These are phyloP conservation scores for Colletotrichum shisoi DNA, from an alignment of 2,329 filamentous ascomycete species.

Conservation along the genomic window DNA sequence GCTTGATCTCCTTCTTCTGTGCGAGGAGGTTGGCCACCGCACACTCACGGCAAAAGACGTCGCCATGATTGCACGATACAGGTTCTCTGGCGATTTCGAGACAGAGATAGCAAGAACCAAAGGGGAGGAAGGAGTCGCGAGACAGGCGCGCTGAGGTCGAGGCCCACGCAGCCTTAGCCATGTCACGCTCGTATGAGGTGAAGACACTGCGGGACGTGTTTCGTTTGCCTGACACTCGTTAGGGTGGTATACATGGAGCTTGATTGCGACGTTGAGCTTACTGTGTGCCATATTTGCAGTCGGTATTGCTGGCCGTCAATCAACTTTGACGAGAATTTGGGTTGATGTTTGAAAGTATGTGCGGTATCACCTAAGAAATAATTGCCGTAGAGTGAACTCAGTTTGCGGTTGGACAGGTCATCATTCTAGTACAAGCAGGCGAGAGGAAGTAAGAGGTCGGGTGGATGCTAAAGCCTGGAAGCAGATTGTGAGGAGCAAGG, in stretches of 20 bases:
- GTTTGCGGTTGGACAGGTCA: neutral
- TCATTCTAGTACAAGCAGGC: neutral
- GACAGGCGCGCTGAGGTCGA: constrained; percentile 82
- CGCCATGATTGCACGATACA: constrained; percentile 82
- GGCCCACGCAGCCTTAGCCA: constrained; percentile 84
- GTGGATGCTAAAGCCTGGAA: neutral
- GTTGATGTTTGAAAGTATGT: too few species aligned
- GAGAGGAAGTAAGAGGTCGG: neutral
- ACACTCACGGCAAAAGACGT: constrained; percentile 95
- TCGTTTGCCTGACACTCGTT: constrained; percentile 68
- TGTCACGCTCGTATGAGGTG: constrained; percentile 85
- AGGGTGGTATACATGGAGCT: neutral
- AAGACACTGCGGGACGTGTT: constrained; percentile 94
- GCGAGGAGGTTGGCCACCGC: constrained; percentile 88
- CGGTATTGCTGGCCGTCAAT: neutral
- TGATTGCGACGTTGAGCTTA: constrained; percentile 45
- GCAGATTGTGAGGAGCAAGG: constrained; percentile 1
- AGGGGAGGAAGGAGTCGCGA: constrained; percentile 90
- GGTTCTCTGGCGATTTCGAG: constrained; percentile 82
- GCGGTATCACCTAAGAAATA: neutral
- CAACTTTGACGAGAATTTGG: neutral
- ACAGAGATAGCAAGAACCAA: constrained; percentile 88
- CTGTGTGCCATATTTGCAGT: constrained; percentile 58
- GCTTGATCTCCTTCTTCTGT: constrained; percentile 90
- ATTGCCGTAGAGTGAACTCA: neutral